phyloP scores from a whole-genome alignment of 257 asterid species.

The Phtheirospermum japonicum region DNA sequence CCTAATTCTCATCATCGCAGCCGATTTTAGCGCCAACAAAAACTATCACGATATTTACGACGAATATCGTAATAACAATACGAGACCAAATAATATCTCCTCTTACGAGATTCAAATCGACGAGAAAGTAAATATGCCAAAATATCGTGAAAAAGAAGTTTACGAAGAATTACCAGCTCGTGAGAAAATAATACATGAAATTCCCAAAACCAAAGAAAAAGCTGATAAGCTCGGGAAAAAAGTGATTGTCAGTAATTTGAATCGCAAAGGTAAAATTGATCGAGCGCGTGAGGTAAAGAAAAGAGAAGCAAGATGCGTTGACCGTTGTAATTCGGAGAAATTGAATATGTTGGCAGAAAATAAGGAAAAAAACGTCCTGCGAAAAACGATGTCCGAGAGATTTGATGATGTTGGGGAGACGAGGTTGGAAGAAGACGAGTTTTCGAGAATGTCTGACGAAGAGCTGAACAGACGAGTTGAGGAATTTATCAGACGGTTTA shows the following conservation, averaged over 20 bases:
- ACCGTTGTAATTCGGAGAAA: constrained; percentile 36
- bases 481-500: constrained; percentile 56
- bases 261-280: neutral
- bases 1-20: constrained; percentile 55
- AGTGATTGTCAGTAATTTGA: neutral
- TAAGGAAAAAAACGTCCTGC: constrained; percentile 23
- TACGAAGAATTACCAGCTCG: constrained; percentile 17
- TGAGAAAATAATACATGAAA: constrained; percentile 32
- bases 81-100: neutral
- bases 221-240: neutral
- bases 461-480: constrained; percentile 62
- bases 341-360: constrained; percentile 16
- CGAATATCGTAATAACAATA: constrained; percentile 7
- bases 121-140: neutral
- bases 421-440: constrained; percentile 41
- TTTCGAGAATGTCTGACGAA: constrained; percentile 55
- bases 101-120: neutral
- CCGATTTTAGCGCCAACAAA: constrained; percentile 46
- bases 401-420: neutral
- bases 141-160: neutral
- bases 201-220: neutral
- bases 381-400: constrained; percentile 40
- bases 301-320: constrained; percentile 17
- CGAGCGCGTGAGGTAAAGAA: constrained; percentile 3
- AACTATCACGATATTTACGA: constrained; percentile 19